Percentiles rank a stretch among this genome's conserved stretches.
Evolutionary conservation across 2,329 filamentous ascomycete species (phyloP).

Genomic region (Stromatinia cepivora): DNA sequence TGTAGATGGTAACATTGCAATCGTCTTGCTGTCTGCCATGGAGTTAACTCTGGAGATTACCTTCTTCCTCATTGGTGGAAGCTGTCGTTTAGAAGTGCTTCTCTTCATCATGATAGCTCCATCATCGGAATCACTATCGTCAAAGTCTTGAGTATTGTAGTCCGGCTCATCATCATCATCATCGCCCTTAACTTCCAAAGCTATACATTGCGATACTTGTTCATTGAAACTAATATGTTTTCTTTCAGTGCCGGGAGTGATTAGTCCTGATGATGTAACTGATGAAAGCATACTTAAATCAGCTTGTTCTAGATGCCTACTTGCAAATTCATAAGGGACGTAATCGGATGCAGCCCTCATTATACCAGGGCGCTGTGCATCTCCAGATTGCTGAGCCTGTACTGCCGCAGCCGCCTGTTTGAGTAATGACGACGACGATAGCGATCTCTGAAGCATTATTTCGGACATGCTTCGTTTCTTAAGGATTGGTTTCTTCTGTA

Average conservation of each 20-base stretch:
- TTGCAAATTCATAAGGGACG: constrained; percentile 61
- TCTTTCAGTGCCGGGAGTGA: constrained; percentile 64
- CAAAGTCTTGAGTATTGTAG: constrained; percentile 45
- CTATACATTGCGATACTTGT: constrained; percentile 93
- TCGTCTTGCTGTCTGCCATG: constrained; percentile 62
- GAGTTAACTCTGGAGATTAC: constrained; percentile 47
- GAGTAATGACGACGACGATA: constrained; percentile 81
- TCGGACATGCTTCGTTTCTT: constrained; percentile 96
- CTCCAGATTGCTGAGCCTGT: constrained; percentile 26
- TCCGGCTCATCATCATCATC: constrained; percentile 64
- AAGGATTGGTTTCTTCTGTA: constrained; percentile 69
- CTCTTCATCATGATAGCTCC: constrained; percentile 66
- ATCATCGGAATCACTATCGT: constrained; percentile 61
- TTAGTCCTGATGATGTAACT: constrained; percentile 69
- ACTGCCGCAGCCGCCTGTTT: constrained; percentile 56
- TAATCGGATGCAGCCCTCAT: constrained; percentile 61
- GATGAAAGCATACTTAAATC: constrained; percentile 58
- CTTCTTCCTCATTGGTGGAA: constrained; percentile 44
- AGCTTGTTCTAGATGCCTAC: constrained; percentile 15
- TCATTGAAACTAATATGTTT: constrained; percentile 97
- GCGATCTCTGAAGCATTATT: constrained; percentile 82
- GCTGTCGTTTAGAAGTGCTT: constrained; percentile 57
- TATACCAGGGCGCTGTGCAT: constrained; percentile 13
- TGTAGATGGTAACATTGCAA: constrained; percentile 66
- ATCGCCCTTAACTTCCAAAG: constrained; percentile 82